These are phyloP conservation scores for Stephania japonica DNA, from an alignment of 164 flowering plant species.

Conservation along the genomic window DNA sequence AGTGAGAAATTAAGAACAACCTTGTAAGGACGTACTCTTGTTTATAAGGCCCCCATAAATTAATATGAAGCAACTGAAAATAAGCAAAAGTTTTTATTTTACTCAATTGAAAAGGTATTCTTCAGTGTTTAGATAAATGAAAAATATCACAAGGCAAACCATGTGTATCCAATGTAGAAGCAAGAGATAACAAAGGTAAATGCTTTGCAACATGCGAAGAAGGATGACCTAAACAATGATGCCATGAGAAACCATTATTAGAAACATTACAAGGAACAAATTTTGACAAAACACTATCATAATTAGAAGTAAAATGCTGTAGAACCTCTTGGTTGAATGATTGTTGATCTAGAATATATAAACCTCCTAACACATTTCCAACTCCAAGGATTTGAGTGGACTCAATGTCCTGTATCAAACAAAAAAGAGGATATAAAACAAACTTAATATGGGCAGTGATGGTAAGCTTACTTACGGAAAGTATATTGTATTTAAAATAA, in stretches of 20 bases:
- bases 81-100: neutral
- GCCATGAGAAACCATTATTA: neutral
- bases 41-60: slow-evolving; percentile 4
- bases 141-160: neutral
- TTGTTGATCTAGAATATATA: neutral
- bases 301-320: no score
- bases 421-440: neutral
- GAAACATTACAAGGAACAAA: no score
- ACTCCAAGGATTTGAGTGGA: neutral
- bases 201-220: neutral
- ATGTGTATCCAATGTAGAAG: neutral
- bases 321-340: neutral
- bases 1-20: no score
- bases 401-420: neutral
- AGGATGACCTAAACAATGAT: neutral
- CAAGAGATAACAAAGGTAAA: no score
- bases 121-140: neutral
- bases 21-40: no score
- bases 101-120: neutral
- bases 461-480: neutral
- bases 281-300: no score
- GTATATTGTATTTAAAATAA: neutral
- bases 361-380: neutral
- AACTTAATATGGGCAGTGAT: neutral
- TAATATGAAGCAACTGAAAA: neutral